Base-by-base conservation (phyloP, 1,284 basidiomycete species). In the Ustilago bromivora region DNA sequence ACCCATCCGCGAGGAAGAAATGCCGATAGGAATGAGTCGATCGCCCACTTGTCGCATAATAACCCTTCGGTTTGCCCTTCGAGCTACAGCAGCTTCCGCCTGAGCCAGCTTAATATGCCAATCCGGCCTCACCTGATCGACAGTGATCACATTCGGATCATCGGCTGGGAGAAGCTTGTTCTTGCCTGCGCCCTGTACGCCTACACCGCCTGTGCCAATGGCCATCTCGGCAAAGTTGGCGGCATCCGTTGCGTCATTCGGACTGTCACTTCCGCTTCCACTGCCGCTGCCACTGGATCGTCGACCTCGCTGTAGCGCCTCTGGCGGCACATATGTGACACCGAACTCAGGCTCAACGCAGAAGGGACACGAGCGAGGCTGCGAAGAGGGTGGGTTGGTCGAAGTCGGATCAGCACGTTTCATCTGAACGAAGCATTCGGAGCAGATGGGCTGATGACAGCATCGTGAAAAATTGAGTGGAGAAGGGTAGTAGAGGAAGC, bases 1-100 rank as follows among this genome's bases (percentile, higher is more conserved):
- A 28, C 84, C 84, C 46, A 79, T 93, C 90, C 85, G 49, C 2
- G 85, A 86, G 2, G 87, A 87, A 10, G 95, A 96, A 71, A 98
- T 94, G 32, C 96, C 96, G 40, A 99, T 93, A 28, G 96, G 96
- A 62, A 99, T 94, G 53, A 99, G 91, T 17, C 95, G 91, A 86
- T 98, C 97, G 53, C 97, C 97, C 28, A 98, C 95, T 86, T 98
- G 95, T 53, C 97, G 92, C 95, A 99, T 98, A 64, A 99, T 93
- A 84, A 99, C 97, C 41, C 97, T 90, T 79, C 96, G 90, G 83
- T 97, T 96, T 17, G 97, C 96, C 17, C 83, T 71, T 43, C 83
- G 72, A 15, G 78, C 79, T 32, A 81, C 74, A 3, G 80, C 71
- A 5, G 79, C 82, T 46, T 82, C 74, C 8, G 84, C 84, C 35